These are phyloP conservation scores for Pythium insidiosum DNA, from an alignment of 352 stramenopile species.

Conservation along the genomic window DNA sequence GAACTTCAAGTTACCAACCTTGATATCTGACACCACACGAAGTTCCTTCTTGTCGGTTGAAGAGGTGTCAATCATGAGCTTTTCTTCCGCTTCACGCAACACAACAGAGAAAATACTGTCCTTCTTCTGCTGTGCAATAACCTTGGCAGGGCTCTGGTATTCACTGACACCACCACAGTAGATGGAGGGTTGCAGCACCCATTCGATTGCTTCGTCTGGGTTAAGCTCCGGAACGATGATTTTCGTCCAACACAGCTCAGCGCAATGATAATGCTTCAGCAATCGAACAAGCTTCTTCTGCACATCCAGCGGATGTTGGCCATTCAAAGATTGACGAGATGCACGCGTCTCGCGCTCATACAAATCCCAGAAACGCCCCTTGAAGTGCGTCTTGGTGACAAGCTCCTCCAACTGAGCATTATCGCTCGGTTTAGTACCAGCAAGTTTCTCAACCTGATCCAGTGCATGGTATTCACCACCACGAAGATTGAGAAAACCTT, in stretches of 20 bases:
- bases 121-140: conserved; percentile 19
- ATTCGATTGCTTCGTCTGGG: conserved; percentile 11
- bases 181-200: conserved; percentile 16
- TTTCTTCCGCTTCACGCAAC: conserved; percentile 15
- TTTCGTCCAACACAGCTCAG: conserved; percentile 17
- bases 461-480: conserved; percentile 24
- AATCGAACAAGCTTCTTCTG: conserved; percentile 31
- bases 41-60: conserved; percentile 15
- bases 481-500: conserved; percentile 26
- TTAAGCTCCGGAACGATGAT: conserved; percentile 19
- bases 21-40: conserved; percentile 16
- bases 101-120: conserved; percentile 19
- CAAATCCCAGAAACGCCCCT: conserved; percentile 20
- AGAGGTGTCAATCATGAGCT: conserved; percentile 4
- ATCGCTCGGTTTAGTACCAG: conserved; percentile 13
- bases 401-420: conserved; percentile 18
- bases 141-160: conserved; percentile 24
- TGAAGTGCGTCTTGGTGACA: conserved; percentile 14
- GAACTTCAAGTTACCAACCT: conserved; percentile 24
- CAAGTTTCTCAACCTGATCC: conserved; percentile 24
- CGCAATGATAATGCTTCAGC: conserved; percentile 23
- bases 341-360: conserved; percentile 23
- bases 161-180: conserved; percentile 28
- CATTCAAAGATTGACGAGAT: conserved; percentile 6
- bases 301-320: conserved; percentile 17